Evolutionary conservation across 2,329 filamentous ascomycete species (phyloP).

Genomic region (Stagonosporopsis rhizophila): DNA sequence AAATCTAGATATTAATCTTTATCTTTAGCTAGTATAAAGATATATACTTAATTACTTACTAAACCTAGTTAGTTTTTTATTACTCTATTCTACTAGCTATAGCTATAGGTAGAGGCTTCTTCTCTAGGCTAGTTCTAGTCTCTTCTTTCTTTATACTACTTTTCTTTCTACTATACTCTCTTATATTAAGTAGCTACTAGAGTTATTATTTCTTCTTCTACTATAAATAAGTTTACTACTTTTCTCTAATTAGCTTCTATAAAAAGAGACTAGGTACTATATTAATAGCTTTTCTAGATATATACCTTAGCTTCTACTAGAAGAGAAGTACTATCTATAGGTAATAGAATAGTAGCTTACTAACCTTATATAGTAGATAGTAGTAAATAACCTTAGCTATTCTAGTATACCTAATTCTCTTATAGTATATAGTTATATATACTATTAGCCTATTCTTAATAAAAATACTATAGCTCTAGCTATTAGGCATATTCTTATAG

Average conservation of each 20-base stretch:
- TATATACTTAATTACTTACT: not conserved
- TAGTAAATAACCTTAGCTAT: slow-evolving; percentile 3
- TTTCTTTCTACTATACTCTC: not conserved
- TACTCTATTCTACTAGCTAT: not conserved
- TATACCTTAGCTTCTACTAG: not conserved
- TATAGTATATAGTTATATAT: not conserved
- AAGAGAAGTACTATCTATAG: not conserved
- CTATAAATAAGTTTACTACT: not conserved
- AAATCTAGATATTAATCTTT: not conserved
- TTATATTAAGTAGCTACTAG: not conserved
- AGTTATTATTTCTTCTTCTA: not conserved
- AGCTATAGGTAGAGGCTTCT: not conserved
- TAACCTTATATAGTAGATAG: slow-evolving; percentile 6
- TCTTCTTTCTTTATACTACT: not conserved
- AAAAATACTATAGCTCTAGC: not conserved
- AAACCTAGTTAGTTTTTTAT: not conserved
- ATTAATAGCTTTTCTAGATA: not conserved
- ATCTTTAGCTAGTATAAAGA: not conserved
- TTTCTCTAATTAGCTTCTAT: not conserved
- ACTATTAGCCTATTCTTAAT: not conserved
- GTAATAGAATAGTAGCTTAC: slow-evolving; percentile 3
- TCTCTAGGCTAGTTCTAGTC: not conserved
- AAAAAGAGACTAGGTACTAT: not conserved
- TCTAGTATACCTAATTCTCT: not conserved
- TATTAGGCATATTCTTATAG: not conserved